Conservation (phyloP, 1,139 yeast genomes). For the Pichia sp. region DNA sequence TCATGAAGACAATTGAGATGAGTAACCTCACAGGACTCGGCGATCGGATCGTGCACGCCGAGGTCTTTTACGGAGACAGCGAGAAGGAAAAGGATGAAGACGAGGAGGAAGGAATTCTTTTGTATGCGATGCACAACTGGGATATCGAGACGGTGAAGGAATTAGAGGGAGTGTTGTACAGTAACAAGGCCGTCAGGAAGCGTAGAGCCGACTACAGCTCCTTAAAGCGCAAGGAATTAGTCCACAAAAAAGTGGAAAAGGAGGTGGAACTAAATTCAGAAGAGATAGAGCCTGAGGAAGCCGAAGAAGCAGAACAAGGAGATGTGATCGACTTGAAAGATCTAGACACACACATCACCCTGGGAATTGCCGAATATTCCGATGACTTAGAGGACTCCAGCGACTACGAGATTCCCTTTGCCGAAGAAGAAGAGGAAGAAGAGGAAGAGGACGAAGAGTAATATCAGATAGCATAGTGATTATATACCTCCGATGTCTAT, state of each 20-base stretch:
- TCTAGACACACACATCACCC: conserved; percentile 20
- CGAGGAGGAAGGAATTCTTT: conserved; percentile 21
- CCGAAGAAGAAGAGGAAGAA: conserved; percentile 23
- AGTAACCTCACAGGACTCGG: conserved; percentile 10
- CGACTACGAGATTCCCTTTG: conserved; percentile 23
- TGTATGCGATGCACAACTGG: conserved; percentile 22
- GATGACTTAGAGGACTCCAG: conserved; percentile 11
- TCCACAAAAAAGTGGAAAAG: background rate
- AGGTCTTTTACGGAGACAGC: conserved; percentile 5
- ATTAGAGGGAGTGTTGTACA: conserved; percentile 27
- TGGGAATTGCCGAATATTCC: conserved; percentile 12
- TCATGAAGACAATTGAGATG: conserved; percentile 25
- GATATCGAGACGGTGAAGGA: conserved; percentile 28
- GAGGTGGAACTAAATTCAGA: background rate
- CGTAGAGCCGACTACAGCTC: background rate
- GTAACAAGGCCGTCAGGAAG: conserved; percentile 14
- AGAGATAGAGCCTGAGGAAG: conserved; percentile 8
- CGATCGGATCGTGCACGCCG: conserved; percentile 10
- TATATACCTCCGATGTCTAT: no score
- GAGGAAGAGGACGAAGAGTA: conserved; percentile 1
- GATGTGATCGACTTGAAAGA: conserved; percentile 15
- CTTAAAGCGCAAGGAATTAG: background rate
- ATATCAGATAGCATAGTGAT: no score
- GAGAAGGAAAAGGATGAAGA: conserved; percentile 3
- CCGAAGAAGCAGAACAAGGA: conserved; percentile 4